Percentiles rank a stretch among this genome's conserved stretches.
Evolutionary conservation across 1,139 yeast species (phyloP).

Genomic region (Hansenula sp.): DNA sequence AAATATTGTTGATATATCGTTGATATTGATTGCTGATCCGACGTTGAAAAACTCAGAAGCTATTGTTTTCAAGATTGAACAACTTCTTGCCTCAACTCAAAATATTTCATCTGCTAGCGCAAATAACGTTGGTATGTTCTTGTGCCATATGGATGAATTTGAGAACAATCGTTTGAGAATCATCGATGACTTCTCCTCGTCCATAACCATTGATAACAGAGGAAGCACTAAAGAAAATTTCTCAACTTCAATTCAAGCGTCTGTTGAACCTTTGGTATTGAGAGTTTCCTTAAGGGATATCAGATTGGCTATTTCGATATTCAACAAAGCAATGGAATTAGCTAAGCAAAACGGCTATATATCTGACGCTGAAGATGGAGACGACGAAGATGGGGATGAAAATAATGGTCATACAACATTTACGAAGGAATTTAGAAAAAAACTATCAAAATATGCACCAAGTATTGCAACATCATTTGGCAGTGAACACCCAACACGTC

Average conservation of each 20-base stretch:
- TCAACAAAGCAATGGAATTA: conserved; percentile 66
- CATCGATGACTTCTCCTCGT: conserved; percentile 84
- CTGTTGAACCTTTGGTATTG: conserved; percentile 76
- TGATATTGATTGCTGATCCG: conserved; percentile 80
- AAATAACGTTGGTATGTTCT: conserved; percentile 81
- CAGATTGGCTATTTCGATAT: conserved; percentile 67
- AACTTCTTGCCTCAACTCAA: conserved; percentile 68
- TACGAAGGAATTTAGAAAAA: conserved; percentile 59
- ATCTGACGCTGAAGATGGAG: conserved; percentile 19
- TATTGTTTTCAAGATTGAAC: conserved; percentile 83
- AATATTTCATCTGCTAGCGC: conserved; percentile 61
- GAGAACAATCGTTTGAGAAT: conserved; percentile 63
- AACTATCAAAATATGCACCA: conserved; percentile 63
- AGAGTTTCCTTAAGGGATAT: conserved; percentile 87
- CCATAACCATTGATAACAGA: conserved; percentile 69
- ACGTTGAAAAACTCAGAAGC: conserved; percentile 72
- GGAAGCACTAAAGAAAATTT: conserved; percentile 56
- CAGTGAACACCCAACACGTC: conserved; percentile 24
- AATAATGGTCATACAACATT: conserved; percentile 35
- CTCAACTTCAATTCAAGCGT: conserved; percentile 61
- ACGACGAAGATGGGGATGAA: conserved; percentile 21
- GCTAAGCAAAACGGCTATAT: conserved; percentile 21
- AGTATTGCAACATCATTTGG: conserved; percentile 46
- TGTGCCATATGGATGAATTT: conserved; percentile 68
- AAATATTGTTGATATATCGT: conserved; percentile 74